Conservation (phyloP, 176 grass and related monocot genomes). For the Zizania latifolia region DNA sequence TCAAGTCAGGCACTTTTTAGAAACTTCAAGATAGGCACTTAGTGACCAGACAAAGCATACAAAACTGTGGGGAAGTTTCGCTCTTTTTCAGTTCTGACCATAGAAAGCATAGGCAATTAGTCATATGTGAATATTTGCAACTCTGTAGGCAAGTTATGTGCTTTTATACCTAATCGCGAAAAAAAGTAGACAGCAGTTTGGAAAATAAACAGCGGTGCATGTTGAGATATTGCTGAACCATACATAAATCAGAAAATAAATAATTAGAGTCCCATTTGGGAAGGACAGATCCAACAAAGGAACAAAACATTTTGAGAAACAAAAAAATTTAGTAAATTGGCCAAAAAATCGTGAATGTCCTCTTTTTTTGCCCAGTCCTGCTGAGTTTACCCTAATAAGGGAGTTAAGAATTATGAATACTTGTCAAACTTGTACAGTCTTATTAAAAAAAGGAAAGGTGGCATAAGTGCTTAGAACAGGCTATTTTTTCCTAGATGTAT, state of each 20-base stretch:
- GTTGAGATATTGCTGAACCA: not conserved
- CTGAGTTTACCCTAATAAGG: not conserved
- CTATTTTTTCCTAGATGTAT: slow-evolving; percentile 5
- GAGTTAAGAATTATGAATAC: not conserved
- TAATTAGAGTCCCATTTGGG: not conserved
- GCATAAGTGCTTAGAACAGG: not conserved
- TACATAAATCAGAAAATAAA: not conserved
- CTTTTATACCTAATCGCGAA: not conserved
- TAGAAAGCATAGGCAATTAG: not conserved
- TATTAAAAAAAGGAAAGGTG: not conserved
- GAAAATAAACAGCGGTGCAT: not conserved
- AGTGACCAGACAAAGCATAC: not conserved
- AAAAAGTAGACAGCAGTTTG: not conserved
- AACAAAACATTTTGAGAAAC: not conserved
- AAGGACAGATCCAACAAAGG: not conserved
- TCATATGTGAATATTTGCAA: slow-evolving; percentile 1
- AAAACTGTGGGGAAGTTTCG: not conserved
- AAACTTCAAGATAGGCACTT: not conserved
- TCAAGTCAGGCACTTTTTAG: not conserved
- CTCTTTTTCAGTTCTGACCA: not conserved
- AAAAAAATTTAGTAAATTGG: not conserved
- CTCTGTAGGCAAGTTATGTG: not conserved
- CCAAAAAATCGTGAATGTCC: not conserved
- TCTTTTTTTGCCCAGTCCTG: not conserved
- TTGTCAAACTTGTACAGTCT: not conserved